A percentile compares a stretch with the other conserved stretches of the same genome.
These are phyloP conservation scores for Fomitopsis betulina DNA, from an alignment of 1,284 basidiomycete genomes.

Conservation along the genomic window DNA sequence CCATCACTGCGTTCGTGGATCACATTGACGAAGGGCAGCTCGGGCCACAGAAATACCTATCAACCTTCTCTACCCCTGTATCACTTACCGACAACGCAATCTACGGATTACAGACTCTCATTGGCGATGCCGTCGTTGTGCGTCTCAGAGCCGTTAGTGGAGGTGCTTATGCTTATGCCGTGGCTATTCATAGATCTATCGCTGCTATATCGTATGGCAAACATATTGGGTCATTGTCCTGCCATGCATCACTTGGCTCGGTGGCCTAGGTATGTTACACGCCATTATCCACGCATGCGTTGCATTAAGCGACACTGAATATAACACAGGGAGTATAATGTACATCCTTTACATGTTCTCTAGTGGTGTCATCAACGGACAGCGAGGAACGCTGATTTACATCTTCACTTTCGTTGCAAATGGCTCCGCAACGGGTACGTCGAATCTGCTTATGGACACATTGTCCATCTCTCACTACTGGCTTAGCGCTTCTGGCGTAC, in stretches of 20 bases:
- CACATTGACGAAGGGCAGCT: conserved; percentile 2
- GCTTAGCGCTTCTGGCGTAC: background rate
- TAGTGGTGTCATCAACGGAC: background rate
- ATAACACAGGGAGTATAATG: conserved; percentile 1
- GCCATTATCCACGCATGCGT: background rate
- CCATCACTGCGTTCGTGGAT: conserved; percentile 2
- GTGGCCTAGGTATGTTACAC: background rate
- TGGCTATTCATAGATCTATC: background rate
- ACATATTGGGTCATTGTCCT: background rate
- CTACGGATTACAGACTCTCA: conserved; percentile 2
- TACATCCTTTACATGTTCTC: conserved; percentile 1
- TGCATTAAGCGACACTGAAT: no score
- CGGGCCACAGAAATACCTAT: conserved; percentile 1
- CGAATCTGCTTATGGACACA: background rate
- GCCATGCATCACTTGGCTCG: conserved; percentile 4
- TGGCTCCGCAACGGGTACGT: conserved; percentile 1
- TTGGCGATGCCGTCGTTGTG: conserved; percentile 6
- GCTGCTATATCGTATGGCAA: conserved; percentile 6
- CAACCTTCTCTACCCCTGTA: background rate
- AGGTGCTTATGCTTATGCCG: background rate
- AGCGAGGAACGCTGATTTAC: conserved; percentile 2
- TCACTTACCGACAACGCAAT: background rate
- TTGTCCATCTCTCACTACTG: background rate
- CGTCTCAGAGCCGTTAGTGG: background rate
- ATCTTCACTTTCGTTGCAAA: conserved; percentile 5